Evolutionary conservation across 2,329 filamentous ascomycete genomes (phyloP).

Genomic region (Hypoxylon sp.): DNA sequence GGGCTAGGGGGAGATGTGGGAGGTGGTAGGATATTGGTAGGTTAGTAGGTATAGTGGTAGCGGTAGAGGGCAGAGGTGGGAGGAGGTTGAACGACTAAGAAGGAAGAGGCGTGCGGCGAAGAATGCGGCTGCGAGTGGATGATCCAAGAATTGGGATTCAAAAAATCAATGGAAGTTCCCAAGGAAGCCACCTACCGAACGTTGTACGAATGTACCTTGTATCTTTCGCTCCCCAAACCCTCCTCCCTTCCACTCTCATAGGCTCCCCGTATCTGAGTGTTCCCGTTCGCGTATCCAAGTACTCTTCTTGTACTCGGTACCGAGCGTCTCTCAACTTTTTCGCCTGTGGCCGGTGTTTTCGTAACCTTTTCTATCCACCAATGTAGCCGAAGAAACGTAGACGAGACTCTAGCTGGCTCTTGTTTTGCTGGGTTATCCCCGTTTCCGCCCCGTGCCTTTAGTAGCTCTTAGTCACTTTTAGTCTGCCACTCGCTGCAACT

Average conservation of each 20-base stretch:
- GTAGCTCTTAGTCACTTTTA: slow-evolving; percentile 30
- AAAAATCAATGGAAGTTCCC: slow-evolving; percentile 21
- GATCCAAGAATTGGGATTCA: slow-evolving; percentile 31
- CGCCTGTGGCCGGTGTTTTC: not conserved
- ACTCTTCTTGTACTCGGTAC: slow-evolving; percentile 6
- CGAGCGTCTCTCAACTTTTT: not conserved
- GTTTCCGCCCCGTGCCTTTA: slow-evolving; percentile 33
- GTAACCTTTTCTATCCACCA: slow-evolving; percentile 1
- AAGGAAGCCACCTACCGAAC: slow-evolving; percentile 24
- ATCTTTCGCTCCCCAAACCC: not conserved
- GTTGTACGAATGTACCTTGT: slow-evolving; percentile 25
- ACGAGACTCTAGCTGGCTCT: slow-evolving; percentile 6
- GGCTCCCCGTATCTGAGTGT: not conserved
- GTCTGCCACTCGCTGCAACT: slow-evolving; percentile 11
- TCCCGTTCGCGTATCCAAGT: slow-evolving; percentile 5
- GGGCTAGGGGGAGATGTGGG: not conserved
- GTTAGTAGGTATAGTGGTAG: not conserved
- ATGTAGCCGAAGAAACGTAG: slow-evolving; percentile 2
- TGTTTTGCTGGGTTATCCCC: slow-evolving; percentile 32
- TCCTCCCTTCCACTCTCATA: not conserved
- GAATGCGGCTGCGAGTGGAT: slow-evolving; percentile 41
- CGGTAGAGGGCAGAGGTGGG: slow-evolving; percentile 11
- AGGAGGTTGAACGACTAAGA: slow-evolving; percentile 37
- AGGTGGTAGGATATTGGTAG: not conserved
- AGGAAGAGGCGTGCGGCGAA: slow-evolving; percentile 43